phyloP scores from a whole-genome alignment of 345 rosid genomes.

The Balakata baccata region DNA sequence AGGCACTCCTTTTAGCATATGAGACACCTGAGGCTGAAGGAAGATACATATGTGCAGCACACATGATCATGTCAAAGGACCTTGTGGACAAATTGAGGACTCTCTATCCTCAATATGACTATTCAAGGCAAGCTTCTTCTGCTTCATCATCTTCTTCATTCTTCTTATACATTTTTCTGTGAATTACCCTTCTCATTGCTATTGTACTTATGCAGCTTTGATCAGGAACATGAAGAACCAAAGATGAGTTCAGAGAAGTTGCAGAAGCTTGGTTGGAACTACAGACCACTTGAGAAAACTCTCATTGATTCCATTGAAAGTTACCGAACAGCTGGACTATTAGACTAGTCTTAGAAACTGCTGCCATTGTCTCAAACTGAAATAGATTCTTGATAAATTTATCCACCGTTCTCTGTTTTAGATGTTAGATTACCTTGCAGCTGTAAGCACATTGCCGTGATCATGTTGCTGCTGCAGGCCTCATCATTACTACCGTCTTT shows the following conservation, averaged over 20 bases:
- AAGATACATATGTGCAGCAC: conserved; percentile 53
- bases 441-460: background rate
- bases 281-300: conserved; percentile 34
- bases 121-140: conserved; percentile 40
- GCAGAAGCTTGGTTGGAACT: conserved; percentile 36
- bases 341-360: background rate
- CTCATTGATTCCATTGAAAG: conserved; percentile 35
- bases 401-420: too few species aligned
- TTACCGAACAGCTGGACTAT: conserved; percentile 22
- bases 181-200: too few species aligned
- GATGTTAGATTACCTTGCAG: background rate
- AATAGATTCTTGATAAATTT: too few species aligned
- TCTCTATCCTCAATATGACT: conserved; percentile 53
- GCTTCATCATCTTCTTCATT: background rate
- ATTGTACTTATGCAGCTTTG: conserved; percentile 16
- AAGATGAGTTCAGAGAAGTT: conserved; percentile 30
- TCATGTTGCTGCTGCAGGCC: background rate
- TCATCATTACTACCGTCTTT: background rate
- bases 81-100: conserved; percentile 48
- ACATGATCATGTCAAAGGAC: conserved; percentile 22
- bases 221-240: conserved; percentile 14
- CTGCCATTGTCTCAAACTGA: background rate
- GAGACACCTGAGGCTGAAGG: conserved; percentile 64
- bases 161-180: too few species aligned
- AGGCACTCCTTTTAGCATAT: conserved; percentile 54